A percentile compares a stretch with the other conserved stretches of the same genome.
These are phyloP conservation scores for Rhizophora apiculata DNA, from an alignment of 345 rosid genomes.

Conservation along the genomic window DNA sequence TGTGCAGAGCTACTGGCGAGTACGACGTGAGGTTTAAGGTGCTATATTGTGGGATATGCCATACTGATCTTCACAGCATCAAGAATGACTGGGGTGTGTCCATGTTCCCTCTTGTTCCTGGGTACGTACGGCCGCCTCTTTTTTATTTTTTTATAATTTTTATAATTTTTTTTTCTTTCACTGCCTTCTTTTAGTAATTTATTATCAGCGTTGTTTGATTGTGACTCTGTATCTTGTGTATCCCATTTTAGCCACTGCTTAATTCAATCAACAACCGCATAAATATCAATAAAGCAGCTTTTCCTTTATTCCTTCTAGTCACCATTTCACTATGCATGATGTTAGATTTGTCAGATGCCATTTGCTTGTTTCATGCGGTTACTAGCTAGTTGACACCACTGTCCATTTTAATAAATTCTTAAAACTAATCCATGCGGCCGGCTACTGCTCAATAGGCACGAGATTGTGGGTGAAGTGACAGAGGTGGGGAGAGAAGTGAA, in stretches of 20 bases:
- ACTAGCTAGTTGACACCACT: too few species aligned
- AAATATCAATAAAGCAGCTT: too few species aligned
- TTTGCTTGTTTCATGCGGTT: too few species aligned
- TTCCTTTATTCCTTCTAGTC: too few species aligned
- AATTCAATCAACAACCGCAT: too few species aligned
- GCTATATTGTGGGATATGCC: conserved; percentile 22
- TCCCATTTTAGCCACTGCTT: too few species aligned
- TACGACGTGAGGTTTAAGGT: conserved; percentile 24
- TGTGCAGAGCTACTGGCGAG: conserved; percentile 9
- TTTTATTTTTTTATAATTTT: background rate
- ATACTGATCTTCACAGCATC: conserved; percentile 16
- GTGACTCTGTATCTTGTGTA: too few species aligned
- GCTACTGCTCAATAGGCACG: conserved; percentile 3
- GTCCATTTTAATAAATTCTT: too few species aligned
- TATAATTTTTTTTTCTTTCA: background rate
- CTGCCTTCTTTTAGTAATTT: background rate
- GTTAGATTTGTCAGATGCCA: too few species aligned
- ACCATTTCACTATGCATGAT: too few species aligned
- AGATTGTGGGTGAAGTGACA: conserved; percentile 12
- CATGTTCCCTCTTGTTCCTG: conserved; percentile 12
- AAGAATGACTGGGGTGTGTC: conserved; percentile 22
- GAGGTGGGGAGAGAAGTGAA: conserved; percentile 11
- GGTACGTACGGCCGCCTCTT: background rate
- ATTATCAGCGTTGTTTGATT: too few species aligned
- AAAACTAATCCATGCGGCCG: too few species aligned